Base-by-base conservation (phyloP, 2,329 filamentous ascomycete genomes). In the Orbilia blumenaviensis region DNA sequence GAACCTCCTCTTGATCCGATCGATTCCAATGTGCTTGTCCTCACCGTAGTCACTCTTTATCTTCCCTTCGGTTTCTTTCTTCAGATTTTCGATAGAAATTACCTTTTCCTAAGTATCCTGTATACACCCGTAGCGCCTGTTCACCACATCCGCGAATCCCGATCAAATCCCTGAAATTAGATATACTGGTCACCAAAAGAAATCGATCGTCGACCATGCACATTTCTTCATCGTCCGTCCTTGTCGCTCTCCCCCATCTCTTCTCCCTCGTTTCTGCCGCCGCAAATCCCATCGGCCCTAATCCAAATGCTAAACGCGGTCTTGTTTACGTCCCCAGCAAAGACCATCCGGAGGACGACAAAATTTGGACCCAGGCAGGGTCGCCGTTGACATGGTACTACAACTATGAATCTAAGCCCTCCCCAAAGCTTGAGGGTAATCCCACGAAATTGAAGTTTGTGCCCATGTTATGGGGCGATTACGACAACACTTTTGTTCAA, bases 371-470 rank as follows among this genome's bases (percentile, higher is more conserved):
- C 9, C 82, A 84, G 46, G 62, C 84, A 4, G 85, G 84, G 38
- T 88, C 87, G 16, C 87, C 89, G 44, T 83, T 94, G 66, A 90
- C 89, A 2, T 95, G 92, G 92, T 95, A 95, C 85, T 95, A 94
- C 86, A 94, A 94, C 84, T 95, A 94, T 82, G 83, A 84, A 25
- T 80, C 85, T 18, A 81, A 82, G 2, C 91, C 91, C 0, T 88
- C 89, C 0, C 77, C 85, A 0, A 84, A 84, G 44, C 90, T 86
- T 81, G 78, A 82, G 42, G 82, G 85, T 58, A 80, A 85, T 29
- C 87, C 89, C 79, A 83, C 84, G 12, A 82, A 85, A 12, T 88
- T 94, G 79, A 86, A 92, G 81, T 95, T 92, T 82, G 89, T 94
- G 0, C 92, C 92, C 60, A 93, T 93, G 91, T 87, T 93, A 74